phyloP scores from a whole-genome alignment of 805 yeast species.

The Barnettozyma vustinii region DNA sequence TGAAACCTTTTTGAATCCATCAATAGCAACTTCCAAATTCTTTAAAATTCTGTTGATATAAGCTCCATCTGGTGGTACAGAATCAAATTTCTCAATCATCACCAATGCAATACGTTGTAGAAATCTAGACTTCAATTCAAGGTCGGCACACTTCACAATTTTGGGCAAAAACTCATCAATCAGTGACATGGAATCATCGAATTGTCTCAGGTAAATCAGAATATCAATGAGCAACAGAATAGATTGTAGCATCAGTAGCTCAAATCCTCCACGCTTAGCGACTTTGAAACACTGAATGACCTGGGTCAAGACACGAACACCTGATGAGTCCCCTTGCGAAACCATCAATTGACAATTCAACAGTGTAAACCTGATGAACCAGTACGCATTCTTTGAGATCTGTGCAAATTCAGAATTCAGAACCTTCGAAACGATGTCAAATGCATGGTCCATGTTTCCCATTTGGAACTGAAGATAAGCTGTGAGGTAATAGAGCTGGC shows the following conservation, averaged over 20 bases:
- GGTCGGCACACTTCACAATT: constrained; percentile 35
- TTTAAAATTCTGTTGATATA: constrained; percentile 27
- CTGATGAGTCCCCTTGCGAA: constrained; percentile 31
- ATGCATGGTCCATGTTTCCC: constrained; percentile 22
- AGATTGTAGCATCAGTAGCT: constrained; percentile 41
- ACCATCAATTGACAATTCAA: constrained; percentile 42
- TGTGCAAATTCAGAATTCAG: constrained; percentile 12
- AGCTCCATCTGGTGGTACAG: not conserved
- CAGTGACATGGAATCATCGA: constrained; percentile 39
- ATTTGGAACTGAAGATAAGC: constrained; percentile 19
- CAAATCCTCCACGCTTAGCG: constrained; percentile 42
- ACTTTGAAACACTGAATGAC: constrained; percentile 44
- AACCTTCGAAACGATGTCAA: constrained; percentile 16
- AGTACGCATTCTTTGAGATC: constrained; percentile 30
- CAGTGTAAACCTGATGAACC: constrained; percentile 42
- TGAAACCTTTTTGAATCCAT: constrained; percentile 36
- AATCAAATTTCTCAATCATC: constrained; percentile 12
- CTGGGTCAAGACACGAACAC: constrained; percentile 45
- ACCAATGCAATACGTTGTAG: constrained; percentile 30
- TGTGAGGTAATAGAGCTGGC: constrained; percentile 25
- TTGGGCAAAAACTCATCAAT: constrained; percentile 39
- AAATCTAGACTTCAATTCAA: constrained; percentile 35
- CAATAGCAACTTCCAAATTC: constrained; percentile 37
- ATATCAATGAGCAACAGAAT: constrained; percentile 40
- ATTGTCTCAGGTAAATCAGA: constrained; percentile 36